A percentile compares a stretch with the other conserved stretches of the same genome.
Conservation (phyloP, 192 early-diverging fungal species). For the Endogone sp. region DNA sequence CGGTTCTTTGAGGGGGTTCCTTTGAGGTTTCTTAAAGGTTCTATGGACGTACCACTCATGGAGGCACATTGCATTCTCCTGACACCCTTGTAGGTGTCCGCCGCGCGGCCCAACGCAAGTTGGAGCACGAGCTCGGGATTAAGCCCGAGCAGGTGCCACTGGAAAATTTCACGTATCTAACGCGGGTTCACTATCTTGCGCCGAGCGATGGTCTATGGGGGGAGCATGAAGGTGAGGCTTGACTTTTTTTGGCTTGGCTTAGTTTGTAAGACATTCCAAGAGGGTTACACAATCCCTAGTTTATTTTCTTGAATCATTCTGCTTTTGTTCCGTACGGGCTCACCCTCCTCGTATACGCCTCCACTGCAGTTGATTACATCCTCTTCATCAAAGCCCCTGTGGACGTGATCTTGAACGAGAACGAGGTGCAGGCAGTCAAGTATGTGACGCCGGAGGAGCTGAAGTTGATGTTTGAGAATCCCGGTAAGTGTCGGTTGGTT, state of each 20-base stretch:
- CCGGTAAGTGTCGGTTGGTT: constrained; percentile 38
- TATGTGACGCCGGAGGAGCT: constrained; percentile 88
- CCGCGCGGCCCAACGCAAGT: constrained; percentile 88
- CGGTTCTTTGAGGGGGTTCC: no score
- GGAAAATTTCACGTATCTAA: constrained; percentile 85
- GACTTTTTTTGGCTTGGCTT: no score
- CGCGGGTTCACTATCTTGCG: constrained; percentile 93
- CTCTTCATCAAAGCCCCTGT: constrained; percentile 80
- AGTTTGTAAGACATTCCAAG: constrained; percentile 14
- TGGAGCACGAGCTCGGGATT: constrained; percentile 96
- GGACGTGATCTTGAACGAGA: constrained; percentile 71
- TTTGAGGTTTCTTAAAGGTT: no score
- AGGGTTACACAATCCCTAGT: no score
- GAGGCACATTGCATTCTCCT: background rate
- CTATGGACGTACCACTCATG: no score
- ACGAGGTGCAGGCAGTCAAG: constrained; percentile 82
- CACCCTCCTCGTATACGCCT: background rate
- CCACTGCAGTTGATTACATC: constrained; percentile 81
- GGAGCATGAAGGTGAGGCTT: constrained; percentile 88
- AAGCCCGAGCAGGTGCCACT: constrained; percentile 69
- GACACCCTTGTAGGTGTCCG: constrained; percentile 58
- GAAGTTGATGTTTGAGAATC: constrained; percentile 61
- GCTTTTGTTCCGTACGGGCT: no score
- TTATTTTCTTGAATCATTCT: no score
- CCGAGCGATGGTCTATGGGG: constrained; percentile 93